These are phyloP conservation scores for Lasiodiplodia citricola DNA, from an alignment of 2,329 filamentous ascomycete species.

Conservation along the genomic window DNA sequence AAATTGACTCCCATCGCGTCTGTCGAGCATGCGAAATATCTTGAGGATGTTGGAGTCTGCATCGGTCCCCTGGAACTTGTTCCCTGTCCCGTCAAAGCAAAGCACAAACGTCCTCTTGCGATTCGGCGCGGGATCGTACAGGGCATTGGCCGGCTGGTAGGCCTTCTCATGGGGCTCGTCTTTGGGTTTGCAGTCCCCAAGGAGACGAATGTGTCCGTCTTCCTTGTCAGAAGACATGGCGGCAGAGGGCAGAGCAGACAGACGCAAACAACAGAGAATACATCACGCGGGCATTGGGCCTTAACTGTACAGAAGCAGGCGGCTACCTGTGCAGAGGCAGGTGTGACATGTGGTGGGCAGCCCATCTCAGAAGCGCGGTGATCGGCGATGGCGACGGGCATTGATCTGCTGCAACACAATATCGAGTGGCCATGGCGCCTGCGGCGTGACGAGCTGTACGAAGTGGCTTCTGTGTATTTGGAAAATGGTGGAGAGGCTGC, in stretches of 20 bases:
- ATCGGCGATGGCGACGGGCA: background rate
- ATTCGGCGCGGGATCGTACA: background rate
- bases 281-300: background rate
- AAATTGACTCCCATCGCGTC: slow-evolving; percentile 29
- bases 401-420: background rate
- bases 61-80: slow-evolving; percentile 30
- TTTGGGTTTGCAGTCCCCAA: background rate
- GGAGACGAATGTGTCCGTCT: background rate
- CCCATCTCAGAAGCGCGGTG: no score
- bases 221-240: slow-evolving; percentile 2
- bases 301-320: background rate
- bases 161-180: background rate
- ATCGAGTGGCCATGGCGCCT: no score
- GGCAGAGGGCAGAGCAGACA: background rate
- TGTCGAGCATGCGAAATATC: slow-evolving; percentile 31
- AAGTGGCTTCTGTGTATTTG: background rate
- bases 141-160: background rate
- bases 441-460: background rate
- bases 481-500: background rate
- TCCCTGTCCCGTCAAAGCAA: slow-evolving; percentile 36
- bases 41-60: slow-evolving; percentile 34
- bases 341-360: background rate
- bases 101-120: slow-evolving; percentile 64
- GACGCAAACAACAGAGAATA: no score
- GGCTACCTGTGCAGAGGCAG: no score